Percentiles rank a stretch among this genome's conserved stretches.
Conservation (phyloP, 1,284 basidiomycete species). For the Phlebopus sp. region DNA sequence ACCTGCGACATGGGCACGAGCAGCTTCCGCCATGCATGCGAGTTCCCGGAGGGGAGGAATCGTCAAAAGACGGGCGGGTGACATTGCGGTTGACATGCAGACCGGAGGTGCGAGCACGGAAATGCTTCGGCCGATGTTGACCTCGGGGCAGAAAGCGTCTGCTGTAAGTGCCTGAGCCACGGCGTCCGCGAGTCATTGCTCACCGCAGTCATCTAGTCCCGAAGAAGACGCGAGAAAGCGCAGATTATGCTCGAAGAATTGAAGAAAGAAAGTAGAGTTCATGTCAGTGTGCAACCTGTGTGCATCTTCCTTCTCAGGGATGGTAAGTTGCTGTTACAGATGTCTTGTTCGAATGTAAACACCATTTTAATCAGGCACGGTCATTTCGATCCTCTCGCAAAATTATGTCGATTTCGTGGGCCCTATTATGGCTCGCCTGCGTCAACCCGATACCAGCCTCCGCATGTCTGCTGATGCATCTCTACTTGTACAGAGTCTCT, state of each 20-base stretch:
- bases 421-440: constrained; percentile 55
- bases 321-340: constrained; percentile 35
- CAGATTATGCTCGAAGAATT: constrained; percentile 44
- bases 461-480: constrained; percentile 60
- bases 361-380: constrained; percentile 44
- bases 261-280: constrained; percentile 58
- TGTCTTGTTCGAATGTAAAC: not conserved
- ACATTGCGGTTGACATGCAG: not conserved
- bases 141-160: constrained; percentile 5
- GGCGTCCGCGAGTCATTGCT: not conserved
- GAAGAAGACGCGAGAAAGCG: constrained; percentile 26
- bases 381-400: constrained; percentile 55
- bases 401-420: constrained; percentile 47
- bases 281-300: constrained; percentile 57
- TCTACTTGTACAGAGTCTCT: constrained; percentile 56
- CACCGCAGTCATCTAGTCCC: constrained; percentile 14
- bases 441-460: constrained; percentile 55
- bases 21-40: too few relatives aligned
- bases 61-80: not conserved
- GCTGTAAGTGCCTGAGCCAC: constrained; percentile 3
- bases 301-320: constrained; percentile 65
- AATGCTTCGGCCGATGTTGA: not conserved
- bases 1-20: constrained; percentile 7
- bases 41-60: not conserved
- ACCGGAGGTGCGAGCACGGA: not conserved